Percentiles rank a stretch among this genome's conserved stretches.
Conservation (phyloP, 2,329 filamentous ascomycete species). For the Botryosphaeria agaves region DNA sequence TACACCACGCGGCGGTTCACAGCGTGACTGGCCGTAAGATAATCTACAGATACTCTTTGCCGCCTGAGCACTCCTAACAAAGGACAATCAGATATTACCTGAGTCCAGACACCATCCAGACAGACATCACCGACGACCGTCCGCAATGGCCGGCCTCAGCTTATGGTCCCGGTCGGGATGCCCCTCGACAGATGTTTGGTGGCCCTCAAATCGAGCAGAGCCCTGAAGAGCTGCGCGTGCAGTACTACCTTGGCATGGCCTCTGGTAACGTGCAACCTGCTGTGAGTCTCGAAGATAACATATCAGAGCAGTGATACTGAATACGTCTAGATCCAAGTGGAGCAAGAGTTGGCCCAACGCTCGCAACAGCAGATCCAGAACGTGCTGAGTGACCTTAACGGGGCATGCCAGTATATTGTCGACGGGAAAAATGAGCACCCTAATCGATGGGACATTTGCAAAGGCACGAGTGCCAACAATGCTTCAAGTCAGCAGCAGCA, state of each 20-base stretch:
- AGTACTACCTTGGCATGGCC: constrained; percentile 48
- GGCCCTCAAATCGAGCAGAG: constrained; percentile 67
- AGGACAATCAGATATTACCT: constrained; percentile 36
- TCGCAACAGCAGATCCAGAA: constrained; percentile 55
- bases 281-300: constrained; percentile 20
- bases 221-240: constrained; percentile 66
- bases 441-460: constrained; percentile 51
- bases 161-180: constrained; percentile 62
- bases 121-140: constrained; percentile 50
- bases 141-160: constrained; percentile 77
- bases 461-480: constrained; percentile 14
- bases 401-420: constrained; percentile 53
- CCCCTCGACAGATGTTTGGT: constrained; percentile 70
- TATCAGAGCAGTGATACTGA: too few species aligned
- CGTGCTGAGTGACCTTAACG: constrained; percentile 51
- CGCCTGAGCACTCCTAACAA: too few species aligned
- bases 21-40: too few species aligned
- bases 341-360: constrained; percentile 42
- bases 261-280: constrained; percentile 40
- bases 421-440: constrained; percentile 53
- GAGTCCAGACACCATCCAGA: constrained; percentile 39
- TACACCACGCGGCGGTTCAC: too few species aligned
- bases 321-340: constrained; percentile 40
- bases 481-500: constrained; percentile 26
- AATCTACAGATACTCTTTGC: too few species aligned